A percentile compares a stretch with the other conserved stretches of the same genome.
phyloP scores from a whole-genome alignment of 2,329 filamentous ascomycete species.

The Erysiphe pulchra region DNA sequence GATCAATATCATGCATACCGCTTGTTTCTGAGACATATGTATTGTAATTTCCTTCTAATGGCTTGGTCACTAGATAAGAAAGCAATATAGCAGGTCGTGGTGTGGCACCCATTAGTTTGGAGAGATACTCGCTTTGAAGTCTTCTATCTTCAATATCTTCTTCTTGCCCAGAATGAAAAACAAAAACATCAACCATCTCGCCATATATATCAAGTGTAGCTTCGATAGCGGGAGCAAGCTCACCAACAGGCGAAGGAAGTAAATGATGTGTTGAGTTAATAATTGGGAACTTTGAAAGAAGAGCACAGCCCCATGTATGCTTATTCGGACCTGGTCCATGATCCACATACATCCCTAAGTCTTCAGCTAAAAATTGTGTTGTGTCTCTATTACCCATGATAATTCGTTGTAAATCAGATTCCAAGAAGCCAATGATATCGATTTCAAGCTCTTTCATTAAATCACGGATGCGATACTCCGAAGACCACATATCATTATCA shows the following conservation, averaged over 20 bases:
- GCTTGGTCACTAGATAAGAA: constrained; percentile 78
- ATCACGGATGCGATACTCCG: constrained; percentile 79
- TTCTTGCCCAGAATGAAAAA: constrained; percentile 97
- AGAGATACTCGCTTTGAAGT: constrained; percentile 63
- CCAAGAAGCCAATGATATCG: constrained; percentile 87
- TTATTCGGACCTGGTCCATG: constrained; percentile 95
- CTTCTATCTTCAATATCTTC: constrained; percentile 83
- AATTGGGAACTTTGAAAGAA: constrained; percentile 94
- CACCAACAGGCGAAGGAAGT: constrained; percentile 75
- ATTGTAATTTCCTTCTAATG: constrained; percentile 84
- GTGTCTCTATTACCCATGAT: constrained; percentile 98
- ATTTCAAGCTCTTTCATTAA: constrained; percentile 81
- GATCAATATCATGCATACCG: constrained; percentile 89
- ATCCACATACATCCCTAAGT: constrained; percentile 96
- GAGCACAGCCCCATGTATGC: constrained; percentile 85
- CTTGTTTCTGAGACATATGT: constrained; percentile 69
- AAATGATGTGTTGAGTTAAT: constrained; percentile 91
- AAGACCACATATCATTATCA: constrained; percentile 98
- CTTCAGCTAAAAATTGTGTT: constrained; percentile 83
- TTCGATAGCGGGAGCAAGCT: constrained; percentile 85
- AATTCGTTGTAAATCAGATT: constrained; percentile 83
- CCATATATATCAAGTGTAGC: constrained; percentile 91
- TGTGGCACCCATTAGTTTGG: constrained; percentile 66
- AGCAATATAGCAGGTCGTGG: constrained; percentile 62
- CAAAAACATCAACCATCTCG: constrained; percentile 71